These are phyloP conservation scores for Priceomyces carsonii DNA, from an alignment of 805 yeast species.

Conservation along the genomic window DNA sequence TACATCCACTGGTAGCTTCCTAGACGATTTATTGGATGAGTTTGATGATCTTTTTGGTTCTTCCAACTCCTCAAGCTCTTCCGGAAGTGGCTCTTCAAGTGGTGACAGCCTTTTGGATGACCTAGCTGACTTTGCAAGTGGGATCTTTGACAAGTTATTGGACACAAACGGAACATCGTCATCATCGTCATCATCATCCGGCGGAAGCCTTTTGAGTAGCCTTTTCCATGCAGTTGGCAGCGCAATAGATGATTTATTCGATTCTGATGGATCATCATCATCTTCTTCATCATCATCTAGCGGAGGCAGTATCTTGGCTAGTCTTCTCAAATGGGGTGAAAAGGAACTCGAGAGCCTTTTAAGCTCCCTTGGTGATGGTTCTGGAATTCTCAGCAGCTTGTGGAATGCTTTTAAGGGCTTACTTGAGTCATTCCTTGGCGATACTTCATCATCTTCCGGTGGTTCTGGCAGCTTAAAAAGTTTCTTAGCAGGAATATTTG, in stretches of 20 bases:
- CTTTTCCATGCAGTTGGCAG: constrained; percentile 7
- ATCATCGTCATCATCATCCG: constrained; percentile 2
- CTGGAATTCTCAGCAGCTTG: background rate
- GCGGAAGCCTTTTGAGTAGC: constrained; percentile 3
- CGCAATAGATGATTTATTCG: constrained; percentile 1
- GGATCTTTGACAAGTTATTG: constrained; percentile 1
- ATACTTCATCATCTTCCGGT: background rate
- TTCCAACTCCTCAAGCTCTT: constrained; percentile 10
- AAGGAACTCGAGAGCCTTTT: background rate
- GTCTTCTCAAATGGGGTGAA: constrained; percentile 1
- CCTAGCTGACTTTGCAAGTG: no score
- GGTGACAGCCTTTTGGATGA: constrained; percentile 1
- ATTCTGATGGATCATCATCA: background rate
- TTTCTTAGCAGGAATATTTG: constrained; percentile 11
- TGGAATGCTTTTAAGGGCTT: background rate
- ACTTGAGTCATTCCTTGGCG: background rate
- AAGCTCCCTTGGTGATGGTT: background rate
- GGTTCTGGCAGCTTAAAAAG: constrained; percentile 4
- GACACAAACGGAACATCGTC: constrained; percentile 1
- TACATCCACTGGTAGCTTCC: constrained; percentile 9
- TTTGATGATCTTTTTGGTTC: constrained; percentile 8
- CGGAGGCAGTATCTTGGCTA: constrained; percentile 3
- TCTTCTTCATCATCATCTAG: constrained; percentile 3
- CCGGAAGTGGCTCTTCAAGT: constrained; percentile 1
- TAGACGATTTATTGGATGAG: constrained; percentile 13